Evolutionary conservation across 2,329 filamentous ascomycete species (phyloP).

Genomic region (Calonectria crousiana): DNA sequence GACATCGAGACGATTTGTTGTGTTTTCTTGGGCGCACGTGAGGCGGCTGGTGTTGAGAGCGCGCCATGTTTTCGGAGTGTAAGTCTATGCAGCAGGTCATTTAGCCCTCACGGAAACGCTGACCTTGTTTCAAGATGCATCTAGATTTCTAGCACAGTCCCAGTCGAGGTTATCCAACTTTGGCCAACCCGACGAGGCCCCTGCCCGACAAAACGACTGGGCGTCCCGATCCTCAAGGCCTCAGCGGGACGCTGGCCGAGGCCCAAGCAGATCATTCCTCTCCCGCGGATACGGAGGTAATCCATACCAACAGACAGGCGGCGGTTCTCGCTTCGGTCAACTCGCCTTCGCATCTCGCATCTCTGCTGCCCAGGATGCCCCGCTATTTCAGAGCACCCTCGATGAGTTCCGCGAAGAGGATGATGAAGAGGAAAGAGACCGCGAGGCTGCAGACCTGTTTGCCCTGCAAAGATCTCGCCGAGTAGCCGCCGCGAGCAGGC

Average conservation of each 20-base stretch:
- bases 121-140: slow-evolving; percentile 77
- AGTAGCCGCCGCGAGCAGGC: slow-evolving; percentile 85
- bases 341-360: slow-evolving; percentile 82
- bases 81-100: slow-evolving; percentile 54
- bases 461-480: slow-evolving; percentile 90
- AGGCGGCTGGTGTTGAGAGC: slow-evolving; percentile 50
- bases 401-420: slow-evolving; percentile 95
- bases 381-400: slow-evolving; percentile 92
- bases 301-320: slow-evolving; percentile 84
- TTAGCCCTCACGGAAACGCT: slow-evolving; percentile 17
- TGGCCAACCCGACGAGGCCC: slow-evolving; percentile 64
- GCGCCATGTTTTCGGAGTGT: slow-evolving; percentile 81
- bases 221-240: slow-evolving; percentile 50
- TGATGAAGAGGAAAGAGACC: slow-evolving; percentile 89
- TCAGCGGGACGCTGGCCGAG: slow-evolving; percentile 48
- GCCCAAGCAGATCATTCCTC: slow-evolving; percentile 57
- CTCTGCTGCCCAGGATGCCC: slow-evolving; percentile 80
- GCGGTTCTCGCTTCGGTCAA: slow-evolving; percentile 78
- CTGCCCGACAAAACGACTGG: slow-evolving; percentile 49
- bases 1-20: slow-evolving; percentile 24
- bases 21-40: slow-evolving; percentile 40
- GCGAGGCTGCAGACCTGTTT: slow-evolving; percentile 94
- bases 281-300: slow-evolving; percentile 70
- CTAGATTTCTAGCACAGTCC: slow-evolving; percentile 94
- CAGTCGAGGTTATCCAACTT: slow-evolving; percentile 88